Conservation (phyloP, 1,284 basidiomycete genomes). For the Ceratobasidium sp. region DNA sequence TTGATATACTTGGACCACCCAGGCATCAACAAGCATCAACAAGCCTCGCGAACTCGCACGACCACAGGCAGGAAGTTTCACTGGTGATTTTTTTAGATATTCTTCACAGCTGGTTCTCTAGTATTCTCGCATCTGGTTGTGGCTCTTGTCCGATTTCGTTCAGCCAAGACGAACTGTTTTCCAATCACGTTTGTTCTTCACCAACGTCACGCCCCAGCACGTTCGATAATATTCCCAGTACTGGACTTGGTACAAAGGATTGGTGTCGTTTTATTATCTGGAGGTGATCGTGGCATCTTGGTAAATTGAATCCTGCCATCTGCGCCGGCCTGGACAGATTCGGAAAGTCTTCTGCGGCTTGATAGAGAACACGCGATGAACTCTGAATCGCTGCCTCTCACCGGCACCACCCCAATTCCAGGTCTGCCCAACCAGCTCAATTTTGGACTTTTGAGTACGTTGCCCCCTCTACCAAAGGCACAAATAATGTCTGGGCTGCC, state of each 20-base stretch:
- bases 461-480: slow-evolving; percentile 15
- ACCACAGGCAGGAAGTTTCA: not conserved
- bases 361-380: slow-evolving; percentile 29
- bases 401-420: not conserved
- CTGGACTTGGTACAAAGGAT: not conserved
- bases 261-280: not conserved
- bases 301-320: not conserved
- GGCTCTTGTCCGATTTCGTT: not conserved
- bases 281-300: slow-evolving; percentile 6
- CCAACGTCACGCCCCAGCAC: slow-evolving; percentile 2
- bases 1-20: not conserved
- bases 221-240: not conserved
- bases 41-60: not conserved
- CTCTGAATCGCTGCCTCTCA: not conserved
- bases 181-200: not conserved
- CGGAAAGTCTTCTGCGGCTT: slow-evolving; percentile 17
- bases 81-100: not conserved
- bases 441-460: slow-evolving; percentile 25
- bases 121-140: not conserved
- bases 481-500: slow-evolving; percentile 33
- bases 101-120: not conserved
- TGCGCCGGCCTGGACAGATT: slow-evolving; percentile 15
- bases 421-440: slow-evolving; percentile 1
- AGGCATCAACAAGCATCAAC: not conserved
- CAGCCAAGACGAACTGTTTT: not conserved